A percentile compares a stretch with the other conserved stretches of the same genome.
phyloP scores from a whole-genome alignment of 441 rosid genomes.

The Theobroma grandiflorum region DNA sequence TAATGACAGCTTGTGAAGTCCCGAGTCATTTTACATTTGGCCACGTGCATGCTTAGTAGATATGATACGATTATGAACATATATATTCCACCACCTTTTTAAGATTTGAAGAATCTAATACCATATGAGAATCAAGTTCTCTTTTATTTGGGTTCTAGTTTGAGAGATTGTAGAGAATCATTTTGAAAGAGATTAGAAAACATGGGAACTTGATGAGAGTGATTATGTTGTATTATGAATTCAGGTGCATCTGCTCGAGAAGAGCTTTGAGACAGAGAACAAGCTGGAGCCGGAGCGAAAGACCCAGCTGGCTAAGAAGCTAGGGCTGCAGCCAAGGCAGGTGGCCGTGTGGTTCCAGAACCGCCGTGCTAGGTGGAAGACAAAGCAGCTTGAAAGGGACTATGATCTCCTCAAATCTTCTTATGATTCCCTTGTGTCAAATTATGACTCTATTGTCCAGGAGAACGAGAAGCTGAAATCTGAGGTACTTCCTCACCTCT shows the following conservation, averaged over 20 bases:
- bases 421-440: slow-evolving; percentile 69
- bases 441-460: slow-evolving; percentile 61
- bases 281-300: slow-evolving; percentile 84
- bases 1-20: too few species aligned
- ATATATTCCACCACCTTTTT: slow-evolving; percentile 1
- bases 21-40: neutral
- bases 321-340: slow-evolving; percentile 82
- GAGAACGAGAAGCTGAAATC: slow-evolving; percentile 76
- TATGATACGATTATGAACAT: neutral
- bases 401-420: slow-evolving; percentile 69
- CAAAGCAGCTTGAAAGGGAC: slow-evolving; percentile 78
- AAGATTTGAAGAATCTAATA: slow-evolving; percentile 12
- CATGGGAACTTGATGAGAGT: neutral
- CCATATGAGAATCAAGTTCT: slow-evolving; percentile 45
- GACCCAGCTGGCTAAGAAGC: slow-evolving; percentile 75
- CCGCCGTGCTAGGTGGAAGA: slow-evolving; percentile 83
- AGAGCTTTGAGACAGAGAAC: slow-evolving; percentile 81
- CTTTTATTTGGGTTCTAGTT: neutral
- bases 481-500: slow-evolving; percentile 50
- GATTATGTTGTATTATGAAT: neutral
- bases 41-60: neutral
- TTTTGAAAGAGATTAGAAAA: neutral
- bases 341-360: slow-evolving; percentile 90
- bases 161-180: neutral
- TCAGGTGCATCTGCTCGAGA: slow-evolving; percentile 79